Evolutionary conservation across 2,329 filamentous ascomycete genomes (phyloP).

Genomic region (Exserohilum rostratum): DNA sequence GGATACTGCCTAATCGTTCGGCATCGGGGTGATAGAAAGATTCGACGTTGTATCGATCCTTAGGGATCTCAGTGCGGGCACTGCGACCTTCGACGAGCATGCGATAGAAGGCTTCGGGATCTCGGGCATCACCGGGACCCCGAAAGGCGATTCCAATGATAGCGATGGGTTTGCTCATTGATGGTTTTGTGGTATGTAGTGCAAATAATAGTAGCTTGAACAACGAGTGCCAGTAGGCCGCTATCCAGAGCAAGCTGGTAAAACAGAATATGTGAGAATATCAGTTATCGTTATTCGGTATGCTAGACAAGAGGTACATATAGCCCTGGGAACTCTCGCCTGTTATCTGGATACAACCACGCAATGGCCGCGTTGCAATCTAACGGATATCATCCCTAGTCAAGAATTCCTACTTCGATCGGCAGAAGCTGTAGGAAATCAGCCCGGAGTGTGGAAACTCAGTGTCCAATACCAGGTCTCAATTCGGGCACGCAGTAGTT

Average conservation of each 20-base stretch:
- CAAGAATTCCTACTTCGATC: neutral
- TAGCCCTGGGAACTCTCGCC: no score
- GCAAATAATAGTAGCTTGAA: neutral
- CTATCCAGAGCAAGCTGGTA: neutral
- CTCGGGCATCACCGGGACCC: constrained; percentile 7
- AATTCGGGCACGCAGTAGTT: constrained; percentile 1
- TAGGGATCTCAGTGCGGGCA: constrained; percentile 38
- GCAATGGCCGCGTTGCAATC: no score
- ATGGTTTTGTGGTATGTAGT: neutral
- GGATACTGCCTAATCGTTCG: constrained; percentile 15
- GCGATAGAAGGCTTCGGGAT: constrained; percentile 9
- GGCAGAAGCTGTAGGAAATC: neutral
- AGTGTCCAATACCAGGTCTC: neutral
- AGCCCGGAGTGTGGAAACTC: neutral
- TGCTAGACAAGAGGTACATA: no score
- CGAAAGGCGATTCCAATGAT: constrained; percentile 9
- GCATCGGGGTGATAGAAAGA: constrained; percentile 20
- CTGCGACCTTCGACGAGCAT: constrained; percentile 39
- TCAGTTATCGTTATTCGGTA: no score
- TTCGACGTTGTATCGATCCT: constrained; percentile 25
- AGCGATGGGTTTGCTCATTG: constrained; percentile 7
- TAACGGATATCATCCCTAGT: no score
- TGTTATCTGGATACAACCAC: no score
- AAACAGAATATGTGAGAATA: no score
- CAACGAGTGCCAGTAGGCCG: neutral